Evolutionary conservation across 495 filamentous ascomycete species (phyloP).

Genomic region (Penicillium cataractarum): DNA sequence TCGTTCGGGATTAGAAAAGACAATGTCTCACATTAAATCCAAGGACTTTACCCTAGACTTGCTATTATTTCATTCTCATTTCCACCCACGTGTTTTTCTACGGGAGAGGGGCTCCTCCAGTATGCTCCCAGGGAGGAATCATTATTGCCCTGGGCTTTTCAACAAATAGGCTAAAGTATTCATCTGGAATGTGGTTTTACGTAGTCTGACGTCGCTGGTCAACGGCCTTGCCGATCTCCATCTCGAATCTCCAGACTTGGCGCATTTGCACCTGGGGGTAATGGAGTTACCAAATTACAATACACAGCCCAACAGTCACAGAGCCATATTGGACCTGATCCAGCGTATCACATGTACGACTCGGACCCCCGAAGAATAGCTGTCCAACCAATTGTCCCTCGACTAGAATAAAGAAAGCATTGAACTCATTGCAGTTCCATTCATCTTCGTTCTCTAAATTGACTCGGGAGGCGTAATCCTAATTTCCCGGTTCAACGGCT

Average conservation of each 20-base stretch:
- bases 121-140: neutral
- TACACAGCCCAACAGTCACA: neutral
- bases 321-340: neutral
- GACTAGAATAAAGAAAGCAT: neutral
- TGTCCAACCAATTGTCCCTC: neutral
- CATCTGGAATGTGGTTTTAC: constrained; percentile 1
- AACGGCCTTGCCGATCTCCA: constrained; percentile 16
- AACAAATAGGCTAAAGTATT: neutral
- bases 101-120: neutral
- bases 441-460: neutral
- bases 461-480: neutral
- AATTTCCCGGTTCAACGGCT: constrained; percentile 9
- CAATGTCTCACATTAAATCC: neutral
- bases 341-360: constrained; percentile 3
- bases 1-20: neutral
- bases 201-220: constrained; percentile 6
- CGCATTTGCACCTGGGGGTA: constrained; percentile 22
- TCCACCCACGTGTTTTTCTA: neutral
- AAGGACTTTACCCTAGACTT: neutral
- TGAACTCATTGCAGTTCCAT: neutral
- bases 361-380: neutral
- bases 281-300: constrained; percentile 10
- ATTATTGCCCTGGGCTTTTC: neutral
- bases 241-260: constrained; percentile 22
- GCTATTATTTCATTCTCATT: neutral